Base-by-base conservation (phyloP, 768 basidiomycete species). In the Boletus sp. region DNA sequence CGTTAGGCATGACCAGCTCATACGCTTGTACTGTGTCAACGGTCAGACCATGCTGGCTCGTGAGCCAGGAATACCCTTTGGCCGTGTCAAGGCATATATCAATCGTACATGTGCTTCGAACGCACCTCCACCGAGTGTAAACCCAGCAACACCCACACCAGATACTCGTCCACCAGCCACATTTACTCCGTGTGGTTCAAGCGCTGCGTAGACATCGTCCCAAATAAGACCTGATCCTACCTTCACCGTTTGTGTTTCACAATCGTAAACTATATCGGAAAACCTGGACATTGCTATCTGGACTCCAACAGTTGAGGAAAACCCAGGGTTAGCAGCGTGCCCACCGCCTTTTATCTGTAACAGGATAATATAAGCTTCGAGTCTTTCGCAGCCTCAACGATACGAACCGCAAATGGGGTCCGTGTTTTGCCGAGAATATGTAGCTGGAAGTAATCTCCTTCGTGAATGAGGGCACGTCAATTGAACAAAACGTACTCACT, bases 31-130 rank as follows among this genome's bases (percentile, higher is more conserved):
- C 74, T 1, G 74, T 84, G 57, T 87, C 86, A 7, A 79, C 40
- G 0, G 82, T 80, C 49, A 89, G 59, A 12, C 86, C 86, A 57
- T 79, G 73, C 54, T 86, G 82, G 56, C 87, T 86, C 0, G 82
- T 82, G 51, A 77, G 71, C 80, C 80, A 87, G 7, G 63, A 65
- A 12, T 58, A 49, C 4, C 64, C 64, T 24, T 24, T 64, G 39
- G 10, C 9, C 30, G 7, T 17, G 29, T 47, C 47, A 33, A 14
- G 15, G 11, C 2, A n/a, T 17, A 6, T 33, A 8, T 47, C 3
- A n/a, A 8, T 20, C 11, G 7, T 47, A n/a, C n/a, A 18, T 1
- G 18, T 11, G 29, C 15, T 24, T 15, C 24, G 6, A 4, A 7
- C 29, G 28, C 8, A 46, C 45, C 45, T 46, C 45, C 45, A 17